Base-by-base conservation (phyloP, 345 rosid genomes). In the Adansonia digitata region DNA sequence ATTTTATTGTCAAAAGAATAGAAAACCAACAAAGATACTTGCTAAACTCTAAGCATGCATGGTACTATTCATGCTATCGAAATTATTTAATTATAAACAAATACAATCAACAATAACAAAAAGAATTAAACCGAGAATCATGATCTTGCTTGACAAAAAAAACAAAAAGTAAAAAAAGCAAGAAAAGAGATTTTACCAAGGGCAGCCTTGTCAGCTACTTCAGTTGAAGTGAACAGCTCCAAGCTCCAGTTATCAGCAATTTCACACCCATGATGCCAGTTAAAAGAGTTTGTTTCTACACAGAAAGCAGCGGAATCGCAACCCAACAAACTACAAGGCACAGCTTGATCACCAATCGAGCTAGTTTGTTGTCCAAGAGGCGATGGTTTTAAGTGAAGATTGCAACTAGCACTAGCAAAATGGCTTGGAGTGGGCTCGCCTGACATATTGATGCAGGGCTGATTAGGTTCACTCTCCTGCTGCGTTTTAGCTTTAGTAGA, bases 281-380 rank as follows among this genome's bases (percentile, higher is more conserved):
- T 29, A 68, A 68, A 68, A 6, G 72, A 68, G 72, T 17, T 27
- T 68, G 56, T 45, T 26, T 68, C 72, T 31, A 8, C 57, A 17
- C 40, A 29, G 24, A 27, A 68, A 68, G 57, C 37, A 27, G 35
- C 7, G 0, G 26, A 68, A n/a, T n/a, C n/a, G n/a, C n/a, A n/a
- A 40, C 7, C 72, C 72, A 40, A 68, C 15, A 18, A 46, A 46
- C 40, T 68, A 27, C 40, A 27, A 68, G 72, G 26, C 20, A 20
- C 40, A 18, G 72, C 24, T 68, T 46, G 72, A 27, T 68, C 72
- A 46, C 24, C 24, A 46, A 29, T 18, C 40, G 1, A 31, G 72
- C 72, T 29, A 46, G 27, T 20, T 68, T 56, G 15, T 48, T 68
- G 40, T 18, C 46, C 72, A 46, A 46, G 40, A 29, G 42, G 24